Evolutionary conservation across 192 early-diverging fungal genomes (phyloP), one percentile per base, ranked within the genome.

Genomic region (Pilaira anomala): DNA sequence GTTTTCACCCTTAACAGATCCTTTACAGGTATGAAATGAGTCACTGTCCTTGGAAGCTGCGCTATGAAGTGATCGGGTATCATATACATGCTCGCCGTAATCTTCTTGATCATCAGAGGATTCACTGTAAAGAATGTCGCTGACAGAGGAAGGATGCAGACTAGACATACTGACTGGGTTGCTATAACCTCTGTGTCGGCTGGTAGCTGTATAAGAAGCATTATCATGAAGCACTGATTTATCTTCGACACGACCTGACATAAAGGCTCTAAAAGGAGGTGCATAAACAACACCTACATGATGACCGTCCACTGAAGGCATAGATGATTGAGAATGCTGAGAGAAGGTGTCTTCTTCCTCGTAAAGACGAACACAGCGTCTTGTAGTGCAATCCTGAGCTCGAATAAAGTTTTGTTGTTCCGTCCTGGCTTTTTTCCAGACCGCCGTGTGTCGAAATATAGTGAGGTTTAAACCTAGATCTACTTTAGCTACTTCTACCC

Each of bases 401-500:
- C 66, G 67, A 48, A 91, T 74, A 75, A 82, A 89, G 6, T 69
- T 68, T 46, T 86, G 79, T 60, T 90, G 88, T 8, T 70, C 72
- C n/a, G 66, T 61, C 25, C 82, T 67, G 39, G 52, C 25, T 16
- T 76, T 67, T 45, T 70, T 69, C 81, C 85, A 83, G 42, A 80
- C 69, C 2, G 81, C 77, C 2, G 77, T 78, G 18, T 79, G 79
- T 7, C 66, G 65, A 40, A 81, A 87, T 1, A 88, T 54, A 13
- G 84, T 80, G 2, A 89, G 39, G 39, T 85, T 79, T 39, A 88
- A 67, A 0, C 78, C 82, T n/a, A 76, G 75, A 24, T 80, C 76
- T 14, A 80, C 60, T 16, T 75, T 83, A 3, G 87, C 84, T 8
- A 89, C 86, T 74, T 91, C 88, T 1, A 86, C 81, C 84, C 85